Conservation (phyloP, 441 rosid genomes). For the Gossypium davidsonii region DNA sequence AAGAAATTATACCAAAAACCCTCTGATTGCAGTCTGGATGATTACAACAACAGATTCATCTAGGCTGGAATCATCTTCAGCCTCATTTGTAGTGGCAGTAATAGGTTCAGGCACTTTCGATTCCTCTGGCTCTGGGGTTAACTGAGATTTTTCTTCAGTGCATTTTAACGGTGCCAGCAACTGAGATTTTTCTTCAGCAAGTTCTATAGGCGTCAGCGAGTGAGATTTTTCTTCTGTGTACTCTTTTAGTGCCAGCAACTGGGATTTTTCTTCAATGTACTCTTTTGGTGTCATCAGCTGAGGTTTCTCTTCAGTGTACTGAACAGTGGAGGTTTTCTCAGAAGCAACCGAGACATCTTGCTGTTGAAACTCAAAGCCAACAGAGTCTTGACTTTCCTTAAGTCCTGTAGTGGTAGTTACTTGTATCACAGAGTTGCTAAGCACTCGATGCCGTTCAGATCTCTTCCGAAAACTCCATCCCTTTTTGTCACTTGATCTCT, state of each 20-base stretch:
- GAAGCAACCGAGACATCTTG: neutral
- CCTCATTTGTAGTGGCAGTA: neutral
- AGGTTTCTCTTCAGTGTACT: constrained; percentile 8
- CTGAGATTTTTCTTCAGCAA: constrained; percentile 2
- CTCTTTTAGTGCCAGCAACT: constrained; percentile 1
- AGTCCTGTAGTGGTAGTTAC: constrained; percentile 11
- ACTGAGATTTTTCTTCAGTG: constrained; percentile 9
- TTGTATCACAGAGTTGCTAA: constrained; percentile 11
- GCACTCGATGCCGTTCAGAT: constrained; percentile 17
- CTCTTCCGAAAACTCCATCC: constrained; percentile 18
- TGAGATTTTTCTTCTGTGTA: neutral
- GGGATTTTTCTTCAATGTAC: constrained; percentile 2
- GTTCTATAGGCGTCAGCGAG: neutral
- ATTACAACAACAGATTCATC: constrained; percentile 14
- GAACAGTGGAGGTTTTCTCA: neutral
- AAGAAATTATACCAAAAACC: constrained; percentile 11
- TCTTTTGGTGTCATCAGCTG: neutral
- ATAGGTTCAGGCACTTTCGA: neutral
- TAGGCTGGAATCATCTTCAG: neutral
- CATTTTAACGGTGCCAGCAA: neutral
- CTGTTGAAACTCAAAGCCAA: constrained; percentile 7
- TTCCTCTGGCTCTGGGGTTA: neutral
- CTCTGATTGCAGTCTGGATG: constrained; percentile 21
- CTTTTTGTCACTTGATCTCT: constrained; percentile 13
- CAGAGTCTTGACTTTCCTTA: constrained; percentile 15